Percentiles rank a stretch among this genome's conserved stretches.
Conservation (phyloP, 148 eudicot genomes). For the Polygonum aviculare region DNA sequence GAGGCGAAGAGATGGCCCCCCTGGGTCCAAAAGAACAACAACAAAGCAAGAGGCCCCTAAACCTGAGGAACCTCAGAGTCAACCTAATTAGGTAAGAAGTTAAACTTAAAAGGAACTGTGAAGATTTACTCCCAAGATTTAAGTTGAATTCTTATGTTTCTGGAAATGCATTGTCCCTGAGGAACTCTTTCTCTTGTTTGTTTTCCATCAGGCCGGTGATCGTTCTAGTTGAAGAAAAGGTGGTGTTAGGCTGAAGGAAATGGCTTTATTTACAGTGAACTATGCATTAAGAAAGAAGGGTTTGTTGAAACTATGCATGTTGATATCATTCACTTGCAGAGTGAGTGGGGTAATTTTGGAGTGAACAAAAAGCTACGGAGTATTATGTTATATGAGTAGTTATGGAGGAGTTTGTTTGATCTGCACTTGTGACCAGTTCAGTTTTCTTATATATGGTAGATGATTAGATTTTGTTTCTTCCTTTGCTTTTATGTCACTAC, state of each 20-base stretch:
- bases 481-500: background rate
- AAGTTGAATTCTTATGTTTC: background rate
- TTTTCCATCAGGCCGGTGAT: background rate
- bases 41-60: constrained; percentile 45
- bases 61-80: constrained; percentile 29
- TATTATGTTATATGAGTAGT: background rate
- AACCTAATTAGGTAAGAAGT: constrained; percentile 37
- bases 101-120: background rate
- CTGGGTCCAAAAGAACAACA: constrained; percentile 52
- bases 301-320: background rate
- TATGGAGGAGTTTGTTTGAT: background rate
- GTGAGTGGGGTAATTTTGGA: constrained; percentile 3
- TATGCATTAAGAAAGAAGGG: background rate
- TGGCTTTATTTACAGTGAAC: background rate
- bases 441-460: background rate
- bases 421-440: background rate
- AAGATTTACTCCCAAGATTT: background rate
- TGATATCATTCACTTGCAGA: constrained; percentile 1
- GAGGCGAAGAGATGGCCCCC: constrained; percentile 77
- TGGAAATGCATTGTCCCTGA: background rate
- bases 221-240: background rate
- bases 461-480: background rate
- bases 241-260: background rate
- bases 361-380: background rate
- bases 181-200: background rate